Evolutionary conservation across 441 rosid genomes (phyloP).

Genomic region (Metrosideros polymorpha): DNA sequence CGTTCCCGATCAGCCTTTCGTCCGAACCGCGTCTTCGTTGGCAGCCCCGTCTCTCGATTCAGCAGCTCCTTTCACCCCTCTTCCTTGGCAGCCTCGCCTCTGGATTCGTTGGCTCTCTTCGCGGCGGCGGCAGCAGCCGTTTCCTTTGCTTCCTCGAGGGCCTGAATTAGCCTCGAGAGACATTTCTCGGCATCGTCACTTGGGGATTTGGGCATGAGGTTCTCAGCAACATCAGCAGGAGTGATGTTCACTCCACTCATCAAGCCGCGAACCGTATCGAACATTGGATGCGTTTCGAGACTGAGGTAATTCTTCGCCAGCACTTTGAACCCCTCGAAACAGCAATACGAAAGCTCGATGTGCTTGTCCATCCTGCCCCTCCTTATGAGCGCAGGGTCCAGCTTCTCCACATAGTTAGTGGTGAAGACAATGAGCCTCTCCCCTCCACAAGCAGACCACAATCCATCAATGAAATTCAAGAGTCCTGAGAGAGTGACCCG

Average conservation of each 20-base stretch:
- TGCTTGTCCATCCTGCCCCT: constrained; percentile 4
- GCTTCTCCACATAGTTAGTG: not conserved
- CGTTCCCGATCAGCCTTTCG: constrained; percentile 4
- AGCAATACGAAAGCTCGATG: constrained; percentile 1
- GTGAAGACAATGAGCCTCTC: constrained; percentile 4
- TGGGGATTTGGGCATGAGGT: constrained; percentile 1
- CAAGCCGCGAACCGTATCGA: not conserved
- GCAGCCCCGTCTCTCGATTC: not conserved
- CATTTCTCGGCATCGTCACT: not conserved
- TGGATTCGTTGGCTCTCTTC: not conserved
- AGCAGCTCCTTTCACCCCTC: not conserved
- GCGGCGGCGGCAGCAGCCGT: not conserved
- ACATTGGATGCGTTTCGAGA: not conserved
- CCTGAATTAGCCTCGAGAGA: not conserved
- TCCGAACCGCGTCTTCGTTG: constrained; percentile 3
- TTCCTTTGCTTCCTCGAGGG: constrained; percentile 2
- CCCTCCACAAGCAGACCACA: constrained; percentile 3
- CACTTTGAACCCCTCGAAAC: constrained; percentile 5
- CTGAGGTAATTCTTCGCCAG: not conserved
- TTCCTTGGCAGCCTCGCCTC: not conserved
- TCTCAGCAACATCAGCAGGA: constrained; percentile 2
- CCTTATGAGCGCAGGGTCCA: constrained; percentile 6
- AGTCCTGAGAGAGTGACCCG: constrained; percentile 1
- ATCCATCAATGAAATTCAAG: constrained; percentile 1
- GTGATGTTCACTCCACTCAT: not conserved